Percentiles rank a stretch among this genome's conserved stretches.
Evolutionary conservation across 768 basidiomycete species (phyloP).

Genomic region (Leucocoprinus leucothites): DNA sequence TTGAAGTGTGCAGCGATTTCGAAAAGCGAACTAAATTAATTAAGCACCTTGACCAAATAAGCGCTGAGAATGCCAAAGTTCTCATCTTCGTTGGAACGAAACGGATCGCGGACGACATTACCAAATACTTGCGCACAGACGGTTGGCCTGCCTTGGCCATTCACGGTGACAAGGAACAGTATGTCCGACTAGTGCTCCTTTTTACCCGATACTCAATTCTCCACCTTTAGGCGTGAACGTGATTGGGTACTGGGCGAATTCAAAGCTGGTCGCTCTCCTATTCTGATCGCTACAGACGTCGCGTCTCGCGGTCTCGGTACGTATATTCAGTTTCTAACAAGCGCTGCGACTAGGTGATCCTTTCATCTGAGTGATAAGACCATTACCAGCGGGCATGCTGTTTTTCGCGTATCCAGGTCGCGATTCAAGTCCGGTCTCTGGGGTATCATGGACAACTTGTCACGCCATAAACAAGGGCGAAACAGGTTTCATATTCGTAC

Average conservation of each 20-base stretch:
- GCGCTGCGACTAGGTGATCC: constrained; percentile 39
- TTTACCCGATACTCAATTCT: constrained; percentile 2
- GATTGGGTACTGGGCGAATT: constrained; percentile 99
- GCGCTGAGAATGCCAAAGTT: constrained; percentile 95
- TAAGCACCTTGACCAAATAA: constrained; percentile 96
- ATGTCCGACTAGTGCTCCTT: constrained; percentile 25
- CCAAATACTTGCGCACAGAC: constrained; percentile 95
- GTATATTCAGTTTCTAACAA: constrained; percentile 49
- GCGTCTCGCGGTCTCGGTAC: constrained; percentile 99
- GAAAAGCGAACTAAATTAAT: constrained; percentile 96
- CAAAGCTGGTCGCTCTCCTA: constrained; percentile 96
- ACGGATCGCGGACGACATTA: constrained; percentile 96
- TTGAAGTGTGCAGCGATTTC: constrained; percentile 96
- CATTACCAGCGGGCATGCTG: constrained; percentile 11
- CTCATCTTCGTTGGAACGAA: constrained; percentile 98
- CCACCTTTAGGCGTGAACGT: constrained; percentile 74
- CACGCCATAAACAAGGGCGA: constrained; percentile 1
- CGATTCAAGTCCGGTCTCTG: constrained; percentile 9
- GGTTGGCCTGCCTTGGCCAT: constrained; percentile 99
- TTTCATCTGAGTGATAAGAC: constrained; percentile 16
- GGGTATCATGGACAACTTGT: constrained; percentile 4
- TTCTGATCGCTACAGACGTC: constrained; percentile 98
- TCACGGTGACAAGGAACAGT: constrained; percentile 99
- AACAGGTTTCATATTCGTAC: constrained; percentile 1
- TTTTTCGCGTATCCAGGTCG: constrained; percentile 10